Conservation (phyloP, 2,329 filamentous ascomycete genomes). For the Colletotrichum simmondsii region DNA sequence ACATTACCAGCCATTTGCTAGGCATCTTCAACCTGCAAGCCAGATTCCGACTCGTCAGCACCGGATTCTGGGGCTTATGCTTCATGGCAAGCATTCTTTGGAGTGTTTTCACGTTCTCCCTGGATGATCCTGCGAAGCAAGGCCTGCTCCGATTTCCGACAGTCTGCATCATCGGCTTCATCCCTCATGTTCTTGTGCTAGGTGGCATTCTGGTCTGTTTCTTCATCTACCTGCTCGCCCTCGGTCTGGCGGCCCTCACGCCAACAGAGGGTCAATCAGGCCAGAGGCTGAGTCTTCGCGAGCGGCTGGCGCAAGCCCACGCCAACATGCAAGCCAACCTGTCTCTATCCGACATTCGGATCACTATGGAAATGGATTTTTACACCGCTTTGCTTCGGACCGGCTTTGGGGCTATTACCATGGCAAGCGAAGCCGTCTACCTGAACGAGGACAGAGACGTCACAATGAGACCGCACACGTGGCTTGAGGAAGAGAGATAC, state of each 20-base stretch:
- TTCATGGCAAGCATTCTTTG: conserved; percentile 89
- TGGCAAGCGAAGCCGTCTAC: conserved; percentile 95
- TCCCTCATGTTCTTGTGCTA: conserved; percentile 91
- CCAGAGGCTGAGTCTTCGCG: conserved; percentile 55
- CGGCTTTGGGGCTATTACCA: conserved; percentile 89
- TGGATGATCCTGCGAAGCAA: conserved; percentile 68
- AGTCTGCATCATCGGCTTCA: conserved; percentile 93
- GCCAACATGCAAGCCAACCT: conserved; percentile 93
- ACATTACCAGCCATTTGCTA: conserved; percentile 84
- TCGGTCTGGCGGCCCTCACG: conserved; percentile 79
- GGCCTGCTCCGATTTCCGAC: conserved; percentile 89
- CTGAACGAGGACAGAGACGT: conserved; percentile 88
- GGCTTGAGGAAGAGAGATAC: conserved; percentile 89
- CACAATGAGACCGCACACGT: conserved; percentile 80
- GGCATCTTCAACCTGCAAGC: conserved; percentile 85
- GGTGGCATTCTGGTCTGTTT: conserved; percentile 81
- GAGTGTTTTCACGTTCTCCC: conserved; percentile 73
- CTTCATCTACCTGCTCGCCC: conserved; percentile 80
- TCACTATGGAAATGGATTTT: conserved; percentile 92
- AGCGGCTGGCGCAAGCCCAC: conserved; percentile 78
- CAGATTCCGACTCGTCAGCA: conserved; percentile 84
- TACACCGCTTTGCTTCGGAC: conserved; percentile 89
- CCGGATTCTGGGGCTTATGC: conserved; percentile 87
- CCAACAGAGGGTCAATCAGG: conserved; percentile 57
- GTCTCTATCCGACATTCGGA: conserved; percentile 81